Evolutionary conservation across 2,329 filamentous ascomycete genomes (phyloP).

Genomic region (Aspergillus alliaceus): DNA sequence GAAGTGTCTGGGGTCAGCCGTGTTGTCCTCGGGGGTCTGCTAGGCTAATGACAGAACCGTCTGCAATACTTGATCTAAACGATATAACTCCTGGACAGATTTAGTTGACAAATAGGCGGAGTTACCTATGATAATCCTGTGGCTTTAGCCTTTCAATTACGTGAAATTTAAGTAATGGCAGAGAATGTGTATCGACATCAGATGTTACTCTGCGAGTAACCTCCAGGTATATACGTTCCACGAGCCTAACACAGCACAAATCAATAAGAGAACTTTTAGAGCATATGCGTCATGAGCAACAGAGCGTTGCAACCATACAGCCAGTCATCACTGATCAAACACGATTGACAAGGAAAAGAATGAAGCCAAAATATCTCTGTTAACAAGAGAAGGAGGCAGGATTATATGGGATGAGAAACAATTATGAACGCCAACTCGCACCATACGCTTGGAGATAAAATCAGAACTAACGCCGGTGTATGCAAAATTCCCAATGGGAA

Average conservation of each 20-base stretch:
- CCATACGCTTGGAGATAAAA: constrained; percentile 22
- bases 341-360: not conserved
- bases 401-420: constrained; percentile 3
- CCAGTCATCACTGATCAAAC: not conserved
- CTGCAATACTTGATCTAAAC: not conserved
- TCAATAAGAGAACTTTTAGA: not conserved
- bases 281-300: not conserved
- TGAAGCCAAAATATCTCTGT: not conserved
- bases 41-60: constrained; percentile 45
- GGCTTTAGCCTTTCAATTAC: not conserved
- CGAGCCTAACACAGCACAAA: not conserved
- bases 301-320: not conserved
- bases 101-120: not conserved
- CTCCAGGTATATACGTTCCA: not conserved
- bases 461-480: constrained; percentile 26
- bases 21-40: constrained; percentile 82
- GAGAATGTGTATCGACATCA: not conserved
- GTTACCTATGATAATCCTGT: not conserved
- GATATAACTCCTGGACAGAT: not conserved
- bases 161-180: not conserved
- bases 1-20: constrained; percentile 86
- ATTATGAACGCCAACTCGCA: constrained; percentile 24
- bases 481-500: constrained; percentile 33
- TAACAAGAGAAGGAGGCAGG: not conserved
- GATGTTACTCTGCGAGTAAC: not conserved